Evolutionary conservation across 139 green algal species (phyloP).

Genomic region (Tetratostichococcus sp.): DNA sequence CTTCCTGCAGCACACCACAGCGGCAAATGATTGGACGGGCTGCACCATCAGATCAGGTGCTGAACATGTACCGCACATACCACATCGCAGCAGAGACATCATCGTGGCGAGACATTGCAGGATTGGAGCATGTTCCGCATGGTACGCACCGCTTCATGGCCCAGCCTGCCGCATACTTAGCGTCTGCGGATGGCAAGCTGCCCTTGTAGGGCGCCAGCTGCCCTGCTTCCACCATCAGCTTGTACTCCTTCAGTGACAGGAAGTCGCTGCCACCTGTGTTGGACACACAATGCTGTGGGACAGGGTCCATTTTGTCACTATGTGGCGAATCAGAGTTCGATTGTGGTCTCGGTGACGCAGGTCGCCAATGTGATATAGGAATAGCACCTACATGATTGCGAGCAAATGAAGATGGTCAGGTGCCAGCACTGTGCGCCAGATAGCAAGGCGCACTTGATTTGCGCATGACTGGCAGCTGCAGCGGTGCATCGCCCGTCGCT

Average conservation of each 20-base stretch:
- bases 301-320: too few species aligned
- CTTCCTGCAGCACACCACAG: background rate
- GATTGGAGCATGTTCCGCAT: background rate
- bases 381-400: too few species aligned
- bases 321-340: too few species aligned
- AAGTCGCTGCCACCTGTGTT: background rate
- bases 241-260: constrained; percentile 1
- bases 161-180: background rate
- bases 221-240: background rate
- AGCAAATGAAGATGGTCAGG: too few species aligned
- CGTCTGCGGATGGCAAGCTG: background rate
- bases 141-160: background rate
- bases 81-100: background rate
- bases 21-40: background rate
- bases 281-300: too few species aligned
- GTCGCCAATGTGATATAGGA: too few species aligned
- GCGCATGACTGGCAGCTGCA: background rate
- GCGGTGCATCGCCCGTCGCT: background rate
- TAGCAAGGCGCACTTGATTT: background rate
- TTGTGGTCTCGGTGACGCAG: too few species aligned
- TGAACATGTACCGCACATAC: too few species aligned
- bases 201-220: background rate
- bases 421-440: too few species aligned
- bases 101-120: background rate
- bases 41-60: too few species aligned